Evolutionary conservation across 2,329 filamentous ascomycete species (phyloP).

Genomic region (Ophiostoma tasmaniense): DNA sequence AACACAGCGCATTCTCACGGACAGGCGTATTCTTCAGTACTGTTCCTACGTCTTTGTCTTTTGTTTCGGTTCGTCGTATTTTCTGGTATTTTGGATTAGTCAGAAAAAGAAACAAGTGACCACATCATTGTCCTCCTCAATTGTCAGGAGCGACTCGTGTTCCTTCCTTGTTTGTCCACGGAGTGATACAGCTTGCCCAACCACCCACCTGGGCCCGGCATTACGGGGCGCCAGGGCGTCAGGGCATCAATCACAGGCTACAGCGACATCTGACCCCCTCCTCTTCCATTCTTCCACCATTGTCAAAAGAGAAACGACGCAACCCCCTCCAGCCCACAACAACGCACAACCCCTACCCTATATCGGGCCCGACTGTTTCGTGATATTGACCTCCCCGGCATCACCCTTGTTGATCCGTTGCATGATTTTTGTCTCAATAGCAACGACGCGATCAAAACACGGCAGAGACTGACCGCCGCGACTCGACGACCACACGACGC

Average conservation of each 20-base stretch:
- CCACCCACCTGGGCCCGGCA: slow-evolving; percentile 3
- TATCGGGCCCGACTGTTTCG: slow-evolving; percentile 16
- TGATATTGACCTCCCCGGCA: slow-evolving; percentile 14
- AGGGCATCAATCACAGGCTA: not conserved
- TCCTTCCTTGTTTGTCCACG: slow-evolving; percentile 7
- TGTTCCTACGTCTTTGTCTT: not conserved
- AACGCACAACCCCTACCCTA: slow-evolving; percentile 11
- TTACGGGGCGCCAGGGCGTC: not conserved
- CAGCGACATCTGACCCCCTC: not conserved
- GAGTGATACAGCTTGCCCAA: slow-evolving; percentile 6
- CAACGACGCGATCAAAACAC: slow-evolving; percentile 13
- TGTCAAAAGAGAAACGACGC: not conserved
- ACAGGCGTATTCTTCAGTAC: not conserved
- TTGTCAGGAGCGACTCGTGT: slow-evolving; percentile 7
- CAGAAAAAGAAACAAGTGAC: no score
- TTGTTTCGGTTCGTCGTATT: not conserved
- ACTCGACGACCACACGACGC: slow-evolving; percentile 3
- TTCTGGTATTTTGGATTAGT: not conserved
- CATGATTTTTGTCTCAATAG: slow-evolving; percentile 15
- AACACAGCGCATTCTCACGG: not conserved
- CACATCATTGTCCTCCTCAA: not conserved
- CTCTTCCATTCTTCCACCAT: not conserved
- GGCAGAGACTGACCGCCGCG: not conserved
- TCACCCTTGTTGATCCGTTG: slow-evolving; percentile 9
- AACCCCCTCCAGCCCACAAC: slow-evolving; percentile 4